Evolutionary conservation across 306 rosid species (phyloP).

Genomic region (Neltuma alba): DNA sequence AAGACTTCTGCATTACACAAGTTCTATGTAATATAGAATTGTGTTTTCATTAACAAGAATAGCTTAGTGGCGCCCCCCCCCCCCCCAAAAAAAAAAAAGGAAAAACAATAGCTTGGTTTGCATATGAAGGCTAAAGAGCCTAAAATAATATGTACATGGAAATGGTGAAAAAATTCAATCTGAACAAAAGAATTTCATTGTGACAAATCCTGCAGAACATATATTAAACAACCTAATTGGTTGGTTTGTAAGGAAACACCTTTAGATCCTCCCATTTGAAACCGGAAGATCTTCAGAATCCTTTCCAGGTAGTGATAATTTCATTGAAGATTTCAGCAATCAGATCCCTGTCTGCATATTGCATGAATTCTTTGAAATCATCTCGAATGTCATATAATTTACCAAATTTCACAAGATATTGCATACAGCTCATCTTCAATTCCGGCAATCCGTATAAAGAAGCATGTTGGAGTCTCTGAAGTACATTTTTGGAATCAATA

Average conservation of each 20-base stretch:
- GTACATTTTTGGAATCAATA: constrained; percentile 68
- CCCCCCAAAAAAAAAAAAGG: not conserved
- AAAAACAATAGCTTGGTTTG: not conserved
- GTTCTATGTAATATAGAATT: not conserved
- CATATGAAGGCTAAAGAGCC: constrained; percentile 17
- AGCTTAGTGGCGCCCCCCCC: not conserved
- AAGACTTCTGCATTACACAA: not conserved
- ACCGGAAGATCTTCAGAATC: constrained; percentile 49
- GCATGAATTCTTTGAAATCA: constrained; percentile 63
- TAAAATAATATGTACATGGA: constrained; percentile 28
- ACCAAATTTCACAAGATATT: constrained; percentile 81
- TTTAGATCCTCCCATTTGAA: constrained; percentile 8
- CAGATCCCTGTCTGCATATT: constrained; percentile 63
- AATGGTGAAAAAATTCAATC: constrained; percentile 22
- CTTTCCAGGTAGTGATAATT: constrained; percentile 69
- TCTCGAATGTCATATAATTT: constrained; percentile 64
- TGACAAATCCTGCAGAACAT: constrained; percentile 38
- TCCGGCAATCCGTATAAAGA: constrained; percentile 56
- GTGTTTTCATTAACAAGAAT: not conserved
- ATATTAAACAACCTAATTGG: constrained; percentile 30
- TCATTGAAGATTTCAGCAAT: constrained; percentile 66
- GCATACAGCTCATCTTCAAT: constrained; percentile 66
- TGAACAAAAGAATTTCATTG: constrained; percentile 47
- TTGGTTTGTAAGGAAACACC: not conserved
- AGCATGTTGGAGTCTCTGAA: constrained; percentile 79